Evolutionary conservation across 2,329 filamentous ascomycete genomes (phyloP).

Genomic region (Fusarium siculi): DNA sequence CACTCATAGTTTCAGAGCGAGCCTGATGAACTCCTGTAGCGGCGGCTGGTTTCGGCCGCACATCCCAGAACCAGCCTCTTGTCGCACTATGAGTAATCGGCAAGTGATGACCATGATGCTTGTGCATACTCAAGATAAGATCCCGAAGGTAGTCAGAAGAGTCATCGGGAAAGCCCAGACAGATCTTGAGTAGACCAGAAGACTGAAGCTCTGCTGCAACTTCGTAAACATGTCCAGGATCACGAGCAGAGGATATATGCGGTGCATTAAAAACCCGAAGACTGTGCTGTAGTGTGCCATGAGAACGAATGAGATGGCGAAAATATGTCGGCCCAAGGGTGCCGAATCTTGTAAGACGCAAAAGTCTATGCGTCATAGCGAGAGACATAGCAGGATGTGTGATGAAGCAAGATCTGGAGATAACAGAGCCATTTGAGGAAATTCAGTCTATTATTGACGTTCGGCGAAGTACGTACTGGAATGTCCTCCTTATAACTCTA

Average conservation of each 20-base stretch:
- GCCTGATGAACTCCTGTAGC: constrained; percentile 49
- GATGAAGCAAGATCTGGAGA: too few relatives aligned
- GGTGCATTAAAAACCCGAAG: not conserved
- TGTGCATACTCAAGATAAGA: constrained; percentile 49
- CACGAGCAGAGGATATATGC: not conserved
- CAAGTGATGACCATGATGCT: constrained; percentile 48
- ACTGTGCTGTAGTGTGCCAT: not conserved
- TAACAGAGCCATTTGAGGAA: not conserved
- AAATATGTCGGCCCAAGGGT: not conserved
- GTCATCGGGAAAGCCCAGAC: constrained; percentile 47
- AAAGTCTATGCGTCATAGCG: not conserved
- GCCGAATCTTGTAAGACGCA: not conserved
- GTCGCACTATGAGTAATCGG: constrained; percentile 55
- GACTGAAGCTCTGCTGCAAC: constrained; percentile 28
- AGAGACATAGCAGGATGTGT: not conserved
- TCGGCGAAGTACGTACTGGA: not conserved
- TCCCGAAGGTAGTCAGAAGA: constrained; percentile 49
- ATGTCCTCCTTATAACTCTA: not conserved
- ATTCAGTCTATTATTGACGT: not conserved
- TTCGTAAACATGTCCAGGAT: not conserved
- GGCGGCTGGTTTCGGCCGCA: constrained; percentile 47
- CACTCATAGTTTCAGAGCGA: constrained; percentile 54
- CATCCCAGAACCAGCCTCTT: constrained; percentile 58
- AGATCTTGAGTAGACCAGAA: constrained; percentile 51
- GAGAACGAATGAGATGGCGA: not conserved